These are phyloP conservation scores for Thelonectria rubi DNA, from an alignment of 2,329 filamentous ascomycete species.

Conservation along the genomic window DNA sequence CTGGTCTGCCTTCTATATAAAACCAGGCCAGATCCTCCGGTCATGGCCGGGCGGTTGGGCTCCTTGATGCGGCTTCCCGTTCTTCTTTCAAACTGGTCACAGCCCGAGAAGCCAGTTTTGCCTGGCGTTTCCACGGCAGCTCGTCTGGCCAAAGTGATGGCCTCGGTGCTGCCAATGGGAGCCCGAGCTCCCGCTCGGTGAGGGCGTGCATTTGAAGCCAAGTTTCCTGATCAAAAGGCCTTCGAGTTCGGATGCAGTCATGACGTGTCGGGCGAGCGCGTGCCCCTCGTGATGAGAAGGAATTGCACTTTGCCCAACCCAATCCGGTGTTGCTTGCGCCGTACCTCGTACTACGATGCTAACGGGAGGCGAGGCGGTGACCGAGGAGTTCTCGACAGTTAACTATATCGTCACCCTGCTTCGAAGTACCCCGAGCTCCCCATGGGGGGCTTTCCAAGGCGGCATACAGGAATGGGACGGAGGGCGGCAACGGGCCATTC, in stretches of 20 bases:
- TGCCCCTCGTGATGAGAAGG: constrained; percentile 1
- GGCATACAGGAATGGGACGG: not conserved
- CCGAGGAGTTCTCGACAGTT: not conserved
- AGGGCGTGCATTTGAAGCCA: constrained; percentile 5
- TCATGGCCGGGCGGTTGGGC: not conserved
- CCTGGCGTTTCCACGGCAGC: not conserved
- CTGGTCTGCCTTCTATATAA: constrained; percentile 4
- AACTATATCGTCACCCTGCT: not conserved
- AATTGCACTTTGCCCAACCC: constrained; percentile 10
- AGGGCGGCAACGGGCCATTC: not conserved
- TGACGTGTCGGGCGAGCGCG: constrained; percentile 13
- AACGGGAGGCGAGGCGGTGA: not conserved
- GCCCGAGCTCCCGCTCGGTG: not conserved
- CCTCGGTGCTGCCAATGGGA: not conserved
- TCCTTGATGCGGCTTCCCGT: not conserved
- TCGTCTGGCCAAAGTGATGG: constrained; percentile 3
- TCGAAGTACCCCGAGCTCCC: not conserved
- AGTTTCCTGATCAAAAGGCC: constrained; percentile 5
- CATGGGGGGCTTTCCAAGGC: not conserved
- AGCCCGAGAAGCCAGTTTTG: constrained; percentile 4
- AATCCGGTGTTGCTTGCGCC: not conserved
- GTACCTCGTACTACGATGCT: not conserved
- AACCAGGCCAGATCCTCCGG: not conserved
- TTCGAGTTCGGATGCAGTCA: constrained; percentile 14
- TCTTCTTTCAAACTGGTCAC: not conserved